Conservation (phyloP, 2,329 filamentous ascomycete genomes). For the Clonostachys sp. region DNA sequence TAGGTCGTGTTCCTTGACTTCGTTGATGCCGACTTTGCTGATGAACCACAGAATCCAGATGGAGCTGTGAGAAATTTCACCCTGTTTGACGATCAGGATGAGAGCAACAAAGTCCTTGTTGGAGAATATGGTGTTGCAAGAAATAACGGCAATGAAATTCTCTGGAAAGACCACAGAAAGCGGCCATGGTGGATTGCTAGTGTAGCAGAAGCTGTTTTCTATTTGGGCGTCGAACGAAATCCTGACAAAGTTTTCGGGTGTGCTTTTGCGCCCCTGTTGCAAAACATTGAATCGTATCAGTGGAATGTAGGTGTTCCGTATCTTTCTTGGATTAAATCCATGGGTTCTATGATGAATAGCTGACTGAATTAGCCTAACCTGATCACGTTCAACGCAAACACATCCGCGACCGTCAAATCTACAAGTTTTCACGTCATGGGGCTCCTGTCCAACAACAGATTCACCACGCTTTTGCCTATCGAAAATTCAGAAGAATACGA, state of each 20-base stretch:
- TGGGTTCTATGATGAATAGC: background rate
- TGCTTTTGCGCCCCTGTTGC: background rate
- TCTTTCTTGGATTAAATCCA: background rate
- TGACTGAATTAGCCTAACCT: background rate
- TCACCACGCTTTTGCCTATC: background rate
- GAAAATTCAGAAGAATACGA: background rate
- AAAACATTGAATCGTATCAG: background rate
- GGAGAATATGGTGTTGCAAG: constrained; percentile 28
- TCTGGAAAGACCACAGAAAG: background rate
- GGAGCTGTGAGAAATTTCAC: constrained; percentile 19
- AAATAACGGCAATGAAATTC: constrained; percentile 16
- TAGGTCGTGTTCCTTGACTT: too few species aligned
- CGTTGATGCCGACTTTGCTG: too few species aligned
- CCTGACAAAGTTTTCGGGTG: background rate
- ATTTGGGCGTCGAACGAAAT: constrained; percentile 46
- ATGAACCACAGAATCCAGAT: constrained; percentile 15
- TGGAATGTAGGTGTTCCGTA: background rate
- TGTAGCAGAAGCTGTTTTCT: constrained; percentile 46
- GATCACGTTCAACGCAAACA: background rate
- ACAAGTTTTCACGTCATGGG: background rate
- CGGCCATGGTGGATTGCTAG: background rate
- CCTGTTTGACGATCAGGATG: constrained; percentile 31
- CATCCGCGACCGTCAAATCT: background rate
- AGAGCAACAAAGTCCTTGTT: constrained; percentile 21
- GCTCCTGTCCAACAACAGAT: background rate